A percentile compares a stretch with the other conserved stretches of the same genome.
phyloP scores from a whole-genome alignment of 371 early-diverging fungal genomes.

The Mortierella sp. region DNA sequence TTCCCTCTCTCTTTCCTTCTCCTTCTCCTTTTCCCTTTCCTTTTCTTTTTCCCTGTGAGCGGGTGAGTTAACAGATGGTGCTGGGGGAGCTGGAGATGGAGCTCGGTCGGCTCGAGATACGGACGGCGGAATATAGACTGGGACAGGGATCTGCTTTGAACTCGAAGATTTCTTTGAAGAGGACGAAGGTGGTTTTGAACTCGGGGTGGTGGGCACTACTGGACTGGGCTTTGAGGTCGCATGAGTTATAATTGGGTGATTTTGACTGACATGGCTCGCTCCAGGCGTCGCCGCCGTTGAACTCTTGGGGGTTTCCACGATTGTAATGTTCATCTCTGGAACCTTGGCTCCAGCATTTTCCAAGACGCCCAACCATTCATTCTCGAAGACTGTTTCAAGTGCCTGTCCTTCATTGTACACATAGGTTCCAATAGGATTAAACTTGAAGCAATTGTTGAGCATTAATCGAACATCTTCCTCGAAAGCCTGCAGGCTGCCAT shows the following conservation, averaged over 20 bases:
- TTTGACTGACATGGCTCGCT: neutral
- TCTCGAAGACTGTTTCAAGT: constrained; percentile 76
- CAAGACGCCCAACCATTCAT: constrained; percentile 53
- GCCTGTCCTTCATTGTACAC: constrained; percentile 83
- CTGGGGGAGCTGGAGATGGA: constrained; percentile 11
- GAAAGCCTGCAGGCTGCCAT: constrained; percentile 61
- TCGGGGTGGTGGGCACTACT: neutral
- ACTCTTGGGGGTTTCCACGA: constrained; percentile 60
- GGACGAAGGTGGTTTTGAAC: constrained; percentile 13
- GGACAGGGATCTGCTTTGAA: constrained; percentile 24
- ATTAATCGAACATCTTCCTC: constrained; percentile 74
- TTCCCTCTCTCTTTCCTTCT: too few species aligned
- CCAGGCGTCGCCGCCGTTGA: constrained; percentile 1
- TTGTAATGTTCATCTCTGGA: constrained; percentile 59
- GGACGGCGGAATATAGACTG: constrained; percentile 31
- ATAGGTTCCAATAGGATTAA: constrained; percentile 86
- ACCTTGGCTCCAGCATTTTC: constrained; percentile 36
- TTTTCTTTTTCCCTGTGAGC: constrained; percentile 6
- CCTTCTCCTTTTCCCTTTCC: too few species aligned
- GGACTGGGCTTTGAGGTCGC: neutral
- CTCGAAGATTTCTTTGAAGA: constrained; percentile 18
- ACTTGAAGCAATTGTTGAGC: constrained; percentile 91
- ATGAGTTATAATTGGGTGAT: neutral
- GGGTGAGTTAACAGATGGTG: neutral
- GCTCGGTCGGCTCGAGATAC: constrained; percentile 8